Evolutionary conservation across 257 asterid species (phyloP).

Genomic region (Asclepias syriaca): DNA sequence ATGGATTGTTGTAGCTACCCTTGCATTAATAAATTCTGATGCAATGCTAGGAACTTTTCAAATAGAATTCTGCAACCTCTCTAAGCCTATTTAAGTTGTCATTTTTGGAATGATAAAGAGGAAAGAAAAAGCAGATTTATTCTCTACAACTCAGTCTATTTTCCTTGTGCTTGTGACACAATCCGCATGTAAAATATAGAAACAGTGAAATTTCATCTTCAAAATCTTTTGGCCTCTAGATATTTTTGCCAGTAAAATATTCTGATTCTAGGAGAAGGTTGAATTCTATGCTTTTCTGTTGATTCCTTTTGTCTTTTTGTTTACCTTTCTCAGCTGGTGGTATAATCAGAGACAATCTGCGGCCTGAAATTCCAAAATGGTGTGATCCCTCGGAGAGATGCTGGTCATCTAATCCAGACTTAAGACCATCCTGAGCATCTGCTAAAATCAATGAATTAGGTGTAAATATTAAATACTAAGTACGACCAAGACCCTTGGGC

Average conservation of each 20-base stretch:
- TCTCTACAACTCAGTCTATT: too few relatives aligned
- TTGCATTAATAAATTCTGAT: not conserved
- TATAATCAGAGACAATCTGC: slow-evolving; percentile 22
- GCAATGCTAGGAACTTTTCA: too few relatives aligned
- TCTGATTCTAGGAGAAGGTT: not conserved
- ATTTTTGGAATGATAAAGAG: too few relatives aligned
- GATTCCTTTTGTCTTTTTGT: not conserved
- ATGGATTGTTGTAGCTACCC: not conserved
- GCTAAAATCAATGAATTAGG: not conserved
- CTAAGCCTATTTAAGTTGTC: too few relatives aligned
- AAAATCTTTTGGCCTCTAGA: not conserved
- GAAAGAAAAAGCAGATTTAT: too few relatives aligned
- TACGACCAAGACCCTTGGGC: slow-evolving; percentile 8
- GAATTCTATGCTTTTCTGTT: not conserved
- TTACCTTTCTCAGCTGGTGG: slow-evolving; percentile 24
- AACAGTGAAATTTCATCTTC: not conserved
- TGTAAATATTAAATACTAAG: slow-evolving; percentile 9
- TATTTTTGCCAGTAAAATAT: not conserved
- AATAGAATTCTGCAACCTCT: too few relatives aligned
- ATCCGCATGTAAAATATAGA: not conserved
- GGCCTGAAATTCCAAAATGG: slow-evolving; percentile 33
- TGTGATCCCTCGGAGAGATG: slow-evolving; percentile 35
- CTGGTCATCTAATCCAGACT: slow-evolving; percentile 26
- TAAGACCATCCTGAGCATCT: slow-evolving; percentile 19
- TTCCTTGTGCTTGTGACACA: too few relatives aligned